Conservation (phyloP, 345 rosid species). For the Brassica incana region DNA sequence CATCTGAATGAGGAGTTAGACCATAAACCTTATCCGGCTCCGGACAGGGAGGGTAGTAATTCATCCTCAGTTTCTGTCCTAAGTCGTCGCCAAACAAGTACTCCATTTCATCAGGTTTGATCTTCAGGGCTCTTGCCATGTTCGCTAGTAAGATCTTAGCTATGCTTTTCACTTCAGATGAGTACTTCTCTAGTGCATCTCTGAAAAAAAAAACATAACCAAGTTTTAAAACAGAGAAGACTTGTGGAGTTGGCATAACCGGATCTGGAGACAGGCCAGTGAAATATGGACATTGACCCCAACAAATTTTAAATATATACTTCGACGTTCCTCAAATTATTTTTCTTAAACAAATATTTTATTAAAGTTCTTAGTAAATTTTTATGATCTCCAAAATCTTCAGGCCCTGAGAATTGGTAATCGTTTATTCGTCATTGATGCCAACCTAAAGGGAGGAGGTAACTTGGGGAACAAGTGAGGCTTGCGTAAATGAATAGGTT, state of each 20-base stretch:
- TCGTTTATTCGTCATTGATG: not conserved
- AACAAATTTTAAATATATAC: too few relatives aligned
- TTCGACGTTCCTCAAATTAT: too few relatives aligned
- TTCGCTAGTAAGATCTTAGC: constrained; percentile 38
- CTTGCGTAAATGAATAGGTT: constrained; percentile 22
- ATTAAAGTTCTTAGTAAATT: too few relatives aligned
- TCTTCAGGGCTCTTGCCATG: constrained; percentile 46
- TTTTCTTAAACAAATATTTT: too few relatives aligned
- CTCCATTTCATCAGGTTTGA: constrained; percentile 50
- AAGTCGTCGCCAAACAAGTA: constrained; percentile 44
- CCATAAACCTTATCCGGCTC: constrained; percentile 43
- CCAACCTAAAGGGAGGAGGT: constrained; percentile 19
- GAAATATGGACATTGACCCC: too few relatives aligned
- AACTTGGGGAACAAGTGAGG: constrained; percentile 25
- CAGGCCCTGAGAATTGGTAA: too few relatives aligned
- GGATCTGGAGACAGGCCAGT: too few relatives aligned
- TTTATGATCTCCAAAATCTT: too few relatives aligned
- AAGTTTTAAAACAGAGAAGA: not conserved
- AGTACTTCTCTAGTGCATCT: constrained; percentile 48
- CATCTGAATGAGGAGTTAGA: constrained; percentile 49
- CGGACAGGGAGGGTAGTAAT: constrained; percentile 61
- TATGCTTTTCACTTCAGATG: constrained; percentile 34
- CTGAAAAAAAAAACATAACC: constrained; percentile 19
- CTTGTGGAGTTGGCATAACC: not conserved
- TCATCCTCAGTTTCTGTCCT: constrained; percentile 11